Evolutionary conservation across 768 basidiomycete genomes (phyloP).

Genomic region (Brasilioporus rufonigricans): DNA sequence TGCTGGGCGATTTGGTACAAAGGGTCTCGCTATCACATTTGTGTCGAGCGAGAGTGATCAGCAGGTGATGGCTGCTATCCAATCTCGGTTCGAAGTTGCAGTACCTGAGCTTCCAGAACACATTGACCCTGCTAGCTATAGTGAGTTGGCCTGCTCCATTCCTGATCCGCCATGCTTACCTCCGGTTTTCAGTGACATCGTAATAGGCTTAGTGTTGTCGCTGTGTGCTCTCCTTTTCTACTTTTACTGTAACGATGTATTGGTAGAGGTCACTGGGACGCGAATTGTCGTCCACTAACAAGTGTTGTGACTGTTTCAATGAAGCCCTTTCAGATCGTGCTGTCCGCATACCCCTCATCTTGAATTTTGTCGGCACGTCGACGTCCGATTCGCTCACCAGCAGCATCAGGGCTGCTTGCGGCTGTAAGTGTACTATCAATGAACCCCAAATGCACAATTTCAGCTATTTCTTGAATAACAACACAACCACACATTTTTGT

Average conservation of each 20-base stretch:
- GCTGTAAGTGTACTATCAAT: no score
- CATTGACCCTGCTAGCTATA: conserved; percentile 94
- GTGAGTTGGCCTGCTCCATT: conserved; percentile 46
- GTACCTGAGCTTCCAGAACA: conserved; percentile 93
- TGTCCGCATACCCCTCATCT: no score
- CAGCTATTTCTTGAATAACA: no score
- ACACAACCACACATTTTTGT: no score
- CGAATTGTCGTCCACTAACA: not conserved
- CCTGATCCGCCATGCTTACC: not conserved
- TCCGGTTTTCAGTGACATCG: conserved; percentile 38
- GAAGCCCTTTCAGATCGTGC: not conserved
- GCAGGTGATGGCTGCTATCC: conserved; percentile 92
- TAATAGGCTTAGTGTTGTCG: conserved; percentile 31
- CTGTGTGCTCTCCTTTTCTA: conserved; percentile 8
- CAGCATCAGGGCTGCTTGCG: no score
- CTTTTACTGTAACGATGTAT: conserved; percentile 25
- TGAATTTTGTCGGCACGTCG: no score
- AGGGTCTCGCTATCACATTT: conserved; percentile 97
- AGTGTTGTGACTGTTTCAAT: conserved; percentile 8
- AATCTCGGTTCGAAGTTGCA: conserved; percentile 95
- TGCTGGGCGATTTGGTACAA: conserved; percentile 98
- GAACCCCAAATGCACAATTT: no score
- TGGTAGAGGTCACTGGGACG: conserved; percentile 8
- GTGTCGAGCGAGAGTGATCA: conserved; percentile 90
- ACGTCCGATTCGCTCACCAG: no score